Conservation (phyloP, 768 basidiomycete species). For the Tricholoma sp. region DNA sequence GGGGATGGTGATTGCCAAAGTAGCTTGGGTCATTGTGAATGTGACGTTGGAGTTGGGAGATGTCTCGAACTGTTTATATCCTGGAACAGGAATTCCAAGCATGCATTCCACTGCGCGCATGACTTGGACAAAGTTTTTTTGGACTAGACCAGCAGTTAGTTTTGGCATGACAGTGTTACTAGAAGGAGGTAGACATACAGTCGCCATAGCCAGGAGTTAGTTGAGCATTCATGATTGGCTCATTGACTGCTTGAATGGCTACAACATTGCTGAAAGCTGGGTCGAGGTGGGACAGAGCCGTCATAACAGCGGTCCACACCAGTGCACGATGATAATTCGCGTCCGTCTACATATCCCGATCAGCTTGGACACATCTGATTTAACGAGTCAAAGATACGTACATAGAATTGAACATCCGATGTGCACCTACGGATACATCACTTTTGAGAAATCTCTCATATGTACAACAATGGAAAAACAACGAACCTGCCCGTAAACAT, state of each 20-base stretch:
- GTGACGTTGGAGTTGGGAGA: neutral
- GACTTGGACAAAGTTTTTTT: slow-evolving; percentile 64
- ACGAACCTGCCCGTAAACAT: slow-evolving; percentile 65
- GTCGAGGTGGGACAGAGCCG: slow-evolving; percentile 64
- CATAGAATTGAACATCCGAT: slow-evolving; percentile 66
- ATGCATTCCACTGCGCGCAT: slow-evolving; percentile 47
- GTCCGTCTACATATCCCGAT: slow-evolving; percentile 39
- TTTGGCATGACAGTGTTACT: neutral
- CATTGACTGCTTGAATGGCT: slow-evolving; percentile 73
- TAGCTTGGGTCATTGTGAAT: neutral
- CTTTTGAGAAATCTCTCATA: neutral
- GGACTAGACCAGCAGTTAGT: slow-evolving; percentile 36
- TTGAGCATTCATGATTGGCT: slow-evolving; percentile 70
- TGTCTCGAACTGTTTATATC: neutral
- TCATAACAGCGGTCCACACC: slow-evolving; percentile 81
- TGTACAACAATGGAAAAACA: neutral
- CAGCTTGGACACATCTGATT: neutral
- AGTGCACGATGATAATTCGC: slow-evolving; percentile 75
- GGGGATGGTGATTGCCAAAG: neutral
- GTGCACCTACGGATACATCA: slow-evolving; percentile 48
- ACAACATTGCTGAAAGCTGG: slow-evolving; percentile 63
- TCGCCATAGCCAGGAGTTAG: slow-evolving; percentile 65
- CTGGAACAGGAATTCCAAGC: slow-evolving; percentile 48
- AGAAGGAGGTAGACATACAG: slow-evolving; percentile 38
- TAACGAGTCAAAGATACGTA: slow-evolving; percentile 18